phyloP scores from a whole-genome alignment of 2,329 filamentous ascomycete species.

The Diaporthe ilicicola region DNA sequence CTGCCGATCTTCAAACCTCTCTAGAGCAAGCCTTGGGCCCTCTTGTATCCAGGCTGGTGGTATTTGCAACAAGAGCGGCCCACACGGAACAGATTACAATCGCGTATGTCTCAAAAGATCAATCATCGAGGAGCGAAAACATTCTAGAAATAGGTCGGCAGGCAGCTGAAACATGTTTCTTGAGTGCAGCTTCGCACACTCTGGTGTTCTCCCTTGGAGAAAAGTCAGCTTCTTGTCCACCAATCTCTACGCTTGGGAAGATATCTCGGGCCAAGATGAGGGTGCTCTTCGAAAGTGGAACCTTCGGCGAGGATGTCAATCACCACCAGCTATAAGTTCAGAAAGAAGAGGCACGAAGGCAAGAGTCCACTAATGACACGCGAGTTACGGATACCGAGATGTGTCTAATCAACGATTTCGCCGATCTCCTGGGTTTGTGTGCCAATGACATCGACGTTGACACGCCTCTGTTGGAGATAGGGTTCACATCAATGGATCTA shows the following conservation, averaged over 20 bases:
- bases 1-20: slow-evolving; percentile 47
- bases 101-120: too few species aligned
- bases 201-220: background rate
- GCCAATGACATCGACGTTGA: background rate
- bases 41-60: slow-evolving; percentile 36
- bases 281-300: background rate
- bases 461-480: slow-evolving; percentile 43
- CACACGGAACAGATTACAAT: slow-evolving; percentile 47
- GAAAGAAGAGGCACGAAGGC: background rate
- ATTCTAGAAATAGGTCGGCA: too few species aligned
- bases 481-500: slow-evolving; percentile 50
- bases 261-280: slow-evolving; percentile 12
- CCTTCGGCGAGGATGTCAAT: slow-evolving; percentile 6
- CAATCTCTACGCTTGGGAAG: background rate
- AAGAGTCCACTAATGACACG: too few species aligned
- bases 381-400: too few species aligned
- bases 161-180: background rate
- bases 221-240: background rate
- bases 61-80: slow-evolving; percentile 1
- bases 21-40: slow-evolving; percentile 44
- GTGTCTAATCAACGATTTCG: too few species aligned
- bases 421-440: too few species aligned
- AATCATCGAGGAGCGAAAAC: too few species aligned
- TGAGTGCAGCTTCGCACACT: background rate
- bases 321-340: too few species aligned